A percentile compares a stretch with the other conserved stretches of the same genome.
Evolutionary conservation across 768 basidiomycete genomes (phyloP).

Genomic region (Lactarius indigo): DNA sequence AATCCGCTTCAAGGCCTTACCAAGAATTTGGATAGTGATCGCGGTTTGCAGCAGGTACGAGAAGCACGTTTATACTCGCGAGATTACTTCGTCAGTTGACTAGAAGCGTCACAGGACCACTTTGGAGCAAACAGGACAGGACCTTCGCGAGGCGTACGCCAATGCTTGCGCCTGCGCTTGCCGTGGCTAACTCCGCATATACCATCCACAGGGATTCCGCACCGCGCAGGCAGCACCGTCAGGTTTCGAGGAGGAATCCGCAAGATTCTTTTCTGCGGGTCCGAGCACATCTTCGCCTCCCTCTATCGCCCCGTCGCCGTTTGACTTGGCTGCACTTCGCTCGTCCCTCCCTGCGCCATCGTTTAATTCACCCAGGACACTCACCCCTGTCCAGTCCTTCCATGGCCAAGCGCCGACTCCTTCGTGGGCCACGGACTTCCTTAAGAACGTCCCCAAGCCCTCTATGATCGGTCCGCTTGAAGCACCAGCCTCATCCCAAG

Average conservation of each 20-base stretch:
- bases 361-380: neutral
- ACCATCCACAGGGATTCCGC: constrained; percentile 15
- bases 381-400: constrained; percentile 27
- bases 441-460: constrained; percentile 35
- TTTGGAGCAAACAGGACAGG: constrained; percentile 59
- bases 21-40: constrained; percentile 75
- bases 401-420: constrained; percentile 28
- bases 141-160: constrained; percentile 57
- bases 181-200: neutral
- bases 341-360: constrained; percentile 41
- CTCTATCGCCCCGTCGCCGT: constrained; percentile 40
- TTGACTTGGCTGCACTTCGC: constrained; percentile 58
- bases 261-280: constrained; percentile 57
- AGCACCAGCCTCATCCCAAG: neutral
- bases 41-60: constrained; percentile 72
- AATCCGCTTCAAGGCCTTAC: constrained; percentile 79
- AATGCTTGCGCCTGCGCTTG: neutral
- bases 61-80: neutral
- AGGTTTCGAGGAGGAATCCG: constrained; percentile 59
- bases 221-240: constrained; percentile 31
- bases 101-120: constrained; percentile 52
- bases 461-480: constrained; percentile 2
- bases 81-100: neutral
- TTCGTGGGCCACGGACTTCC: constrained; percentile 65
- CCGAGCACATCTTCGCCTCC: constrained; percentile 34